These are phyloP conservation scores for Cladochytrium replicatum DNA, from an alignment of 192 early-diverging fungal species.

Conservation along the genomic window DNA sequence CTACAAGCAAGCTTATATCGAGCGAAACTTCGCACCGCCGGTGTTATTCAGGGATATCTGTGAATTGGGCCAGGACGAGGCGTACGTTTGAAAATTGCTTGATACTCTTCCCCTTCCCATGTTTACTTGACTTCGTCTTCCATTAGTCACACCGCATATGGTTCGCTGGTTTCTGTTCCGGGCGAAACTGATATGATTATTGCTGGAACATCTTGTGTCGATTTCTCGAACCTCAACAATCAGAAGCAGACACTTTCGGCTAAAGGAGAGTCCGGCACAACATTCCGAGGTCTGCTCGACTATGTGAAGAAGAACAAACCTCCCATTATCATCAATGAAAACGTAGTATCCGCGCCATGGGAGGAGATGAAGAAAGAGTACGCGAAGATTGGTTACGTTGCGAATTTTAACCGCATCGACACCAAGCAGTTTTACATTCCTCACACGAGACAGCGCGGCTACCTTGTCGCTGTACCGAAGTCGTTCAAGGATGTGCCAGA, in stretches of 20 bases:
- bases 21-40: conserved; percentile 36
- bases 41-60: conserved; percentile 36
- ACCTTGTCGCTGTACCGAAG: conserved; percentile 23
- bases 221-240: conserved; percentile 37
- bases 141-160: conserved; percentile 37
- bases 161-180: conserved; percentile 23
- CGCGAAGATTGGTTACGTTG: conserved; percentile 20
- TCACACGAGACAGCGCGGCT: conserved; percentile 34
- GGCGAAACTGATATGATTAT: conserved; percentile 31
- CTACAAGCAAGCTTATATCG: conserved; percentile 44
- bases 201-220: conserved; percentile 40
- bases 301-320: conserved; percentile 31
- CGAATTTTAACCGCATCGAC: conserved; percentile 14
- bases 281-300: conserved; percentile 32
- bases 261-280: conserved; percentile 32
- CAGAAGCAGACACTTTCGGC: conserved; percentile 23
- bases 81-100: too few relatives aligned
- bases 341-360: conserved; percentile 33
- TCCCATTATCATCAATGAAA: conserved; percentile 32
- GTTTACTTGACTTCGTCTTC: too few relatives aligned
- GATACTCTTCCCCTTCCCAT: too few relatives aligned
- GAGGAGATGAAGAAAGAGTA: conserved; percentile 11
- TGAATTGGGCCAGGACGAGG: conserved; percentile 23
- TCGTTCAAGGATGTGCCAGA: conserved; percentile 4
- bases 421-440: conserved; percentile 40